Evolutionary conservation across 352 stramenopile genomes (phyloP), one percentile per base, ranked within the genome.

Genomic region (Pythium sp.): DNA sequence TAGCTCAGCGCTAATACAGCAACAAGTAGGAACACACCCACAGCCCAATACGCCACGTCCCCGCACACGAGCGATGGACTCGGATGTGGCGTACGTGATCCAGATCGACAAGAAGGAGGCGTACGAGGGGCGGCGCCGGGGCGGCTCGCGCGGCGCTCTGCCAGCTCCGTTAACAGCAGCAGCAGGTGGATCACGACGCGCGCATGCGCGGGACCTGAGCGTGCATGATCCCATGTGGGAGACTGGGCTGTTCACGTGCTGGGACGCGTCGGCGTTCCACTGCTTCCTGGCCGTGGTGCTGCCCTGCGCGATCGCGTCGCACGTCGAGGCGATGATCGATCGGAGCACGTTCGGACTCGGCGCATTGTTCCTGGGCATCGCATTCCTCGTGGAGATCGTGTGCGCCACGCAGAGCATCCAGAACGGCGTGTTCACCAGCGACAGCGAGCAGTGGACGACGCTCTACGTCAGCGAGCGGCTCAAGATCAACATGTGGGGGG

Each of bases 41-140:
- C 36, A 41, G 36, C 15, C 36, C 9, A 41, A 41, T 41, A 15
- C 36, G 8, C 36, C 36, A 41, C 36, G 11, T 1, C 36, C 56
- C 32, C 32, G 0, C 32, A 36, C 32, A 36, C 4, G 32, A 36
- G 28, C 4, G 15, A 65, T 56, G 43, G 38, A 34, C 43, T 65
- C 58, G 58, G 41, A 64, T 28, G 24, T 54, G n/a, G 53, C 20
- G 36, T 68, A 68, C 62, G 15, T 36, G 32, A 51, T 51, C 49
- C 62, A 68, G 62, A 62, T 68, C 36, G 62, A 68, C 62, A 61
- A 43, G 62, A 68, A 55, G 12, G 62, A 68, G 54, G 62, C 62
- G 30, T 61, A 56, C 53, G 36, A 61, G 14, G 22, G 62, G 2
- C 62, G 36, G 1, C 62, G 53, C 14, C 30, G 56, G 34, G 51